Conservation (phyloP, 2,329 filamentous ascomycete species). For the Mollisiaceae sp. region DNA sequence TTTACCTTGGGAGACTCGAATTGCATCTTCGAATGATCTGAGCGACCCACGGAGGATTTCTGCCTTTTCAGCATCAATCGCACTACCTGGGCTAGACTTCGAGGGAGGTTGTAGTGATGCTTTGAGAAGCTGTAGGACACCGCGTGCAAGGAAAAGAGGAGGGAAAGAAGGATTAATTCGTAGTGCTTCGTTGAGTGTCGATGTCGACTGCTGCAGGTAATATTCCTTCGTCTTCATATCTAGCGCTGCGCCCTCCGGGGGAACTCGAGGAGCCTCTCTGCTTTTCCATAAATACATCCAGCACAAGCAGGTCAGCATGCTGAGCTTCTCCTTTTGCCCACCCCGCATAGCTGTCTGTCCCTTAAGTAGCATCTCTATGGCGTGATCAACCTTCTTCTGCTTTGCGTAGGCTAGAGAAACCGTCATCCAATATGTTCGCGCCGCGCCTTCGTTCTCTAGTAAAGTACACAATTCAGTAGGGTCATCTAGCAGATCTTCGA, state of each 20-base stretch:
- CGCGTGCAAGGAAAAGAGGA: conserved; percentile 87
- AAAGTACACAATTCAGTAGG: conserved; percentile 93
- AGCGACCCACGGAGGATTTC: conserved; percentile 84
- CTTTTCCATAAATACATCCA: conserved; percentile 76
- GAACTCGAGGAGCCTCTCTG: conserved; percentile 68
- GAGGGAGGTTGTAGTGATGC: conserved; percentile 82
- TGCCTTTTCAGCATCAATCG: conserved; percentile 72
- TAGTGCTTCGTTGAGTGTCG: conserved; percentile 92
- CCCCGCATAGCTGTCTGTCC: conserved; percentile 65
- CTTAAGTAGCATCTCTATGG: conserved; percentile 73
- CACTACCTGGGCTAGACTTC: conserved; percentile 65
- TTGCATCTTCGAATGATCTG: conserved; percentile 94
- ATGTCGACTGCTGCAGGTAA: conserved; percentile 89
- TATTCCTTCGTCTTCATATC: conserved; percentile 91
- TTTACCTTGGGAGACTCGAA: conserved; percentile 79
- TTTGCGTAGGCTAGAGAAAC: conserved; percentile 96
- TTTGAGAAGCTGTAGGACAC: conserved; percentile 84
- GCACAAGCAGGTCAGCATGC: conserved; percentile 68
- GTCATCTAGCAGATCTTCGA: conserved; percentile 90
- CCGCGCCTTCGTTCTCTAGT: conserved; percentile 90
- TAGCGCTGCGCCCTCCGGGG: conserved; percentile 67
- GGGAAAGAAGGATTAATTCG: conserved; percentile 92
- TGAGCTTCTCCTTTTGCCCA: conserved; percentile 68
- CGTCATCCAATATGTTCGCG: conserved; percentile 96
- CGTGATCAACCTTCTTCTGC: conserved; percentile 88